phyloP scores from a whole-genome alignment of 176 grass and related monocot species.

The bread wheat (Triticum aestivum) region DNA sequence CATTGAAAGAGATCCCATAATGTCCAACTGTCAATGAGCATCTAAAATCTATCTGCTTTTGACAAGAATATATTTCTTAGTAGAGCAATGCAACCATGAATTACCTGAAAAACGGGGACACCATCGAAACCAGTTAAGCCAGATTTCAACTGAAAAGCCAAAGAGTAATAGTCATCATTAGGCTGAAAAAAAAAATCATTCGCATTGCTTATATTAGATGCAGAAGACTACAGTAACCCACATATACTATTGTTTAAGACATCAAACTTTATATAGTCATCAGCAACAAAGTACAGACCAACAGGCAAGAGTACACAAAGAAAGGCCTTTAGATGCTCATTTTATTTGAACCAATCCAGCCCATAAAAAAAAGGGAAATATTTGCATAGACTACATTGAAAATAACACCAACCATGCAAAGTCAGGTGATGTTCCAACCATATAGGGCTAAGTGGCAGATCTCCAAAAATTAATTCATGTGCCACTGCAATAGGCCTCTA shows the following conservation, averaged over 20 bases:
- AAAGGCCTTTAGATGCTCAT: neutral
- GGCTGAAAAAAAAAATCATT: neutral
- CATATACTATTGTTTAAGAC: neutral
- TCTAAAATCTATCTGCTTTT: neutral
- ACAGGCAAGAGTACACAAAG: neutral
- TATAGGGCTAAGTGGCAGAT: too few species aligned
- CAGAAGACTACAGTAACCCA: neutral
- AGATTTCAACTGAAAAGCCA: conserved; percentile 78
- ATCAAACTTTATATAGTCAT: neutral
- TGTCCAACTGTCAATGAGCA: neutral
- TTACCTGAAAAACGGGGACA: conserved; percentile 98
- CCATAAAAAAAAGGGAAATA: neutral
- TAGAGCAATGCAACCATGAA: neutral
- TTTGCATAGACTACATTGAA: neutral
- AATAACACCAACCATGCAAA: too few species aligned
- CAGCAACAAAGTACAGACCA: neutral
- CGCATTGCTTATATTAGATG: conserved; percentile 12
- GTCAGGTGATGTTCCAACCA: too few species aligned
- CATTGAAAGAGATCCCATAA: neutral
- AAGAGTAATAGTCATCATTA: conserved; percentile 10
- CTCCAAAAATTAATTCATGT: too few species aligned
- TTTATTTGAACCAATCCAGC: neutral
- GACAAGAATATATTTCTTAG: neutral
- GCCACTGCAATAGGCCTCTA: too few species aligned
- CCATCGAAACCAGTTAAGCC: conserved; percentile 88